phyloP scores from a whole-genome alignment of 2,329 filamentous ascomycete species.

The Cladobotryum mycophilum region DNA sequence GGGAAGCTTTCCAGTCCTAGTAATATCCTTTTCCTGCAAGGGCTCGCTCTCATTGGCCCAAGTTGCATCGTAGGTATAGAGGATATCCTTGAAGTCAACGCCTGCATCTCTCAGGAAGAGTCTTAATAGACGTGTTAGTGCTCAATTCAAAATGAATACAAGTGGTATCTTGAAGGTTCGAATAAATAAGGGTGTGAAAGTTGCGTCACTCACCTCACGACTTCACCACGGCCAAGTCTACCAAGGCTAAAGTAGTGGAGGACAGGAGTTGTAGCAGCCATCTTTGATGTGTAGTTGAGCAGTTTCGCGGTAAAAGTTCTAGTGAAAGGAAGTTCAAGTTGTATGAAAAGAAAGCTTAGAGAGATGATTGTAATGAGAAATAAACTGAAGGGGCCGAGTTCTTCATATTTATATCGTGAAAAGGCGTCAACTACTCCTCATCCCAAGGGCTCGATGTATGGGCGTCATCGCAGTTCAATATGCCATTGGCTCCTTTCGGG shows the following conservation, averaged over 20 bases:
- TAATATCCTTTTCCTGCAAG: constrained; percentile 21
- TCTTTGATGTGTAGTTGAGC: background rate
- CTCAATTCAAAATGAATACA: no score
- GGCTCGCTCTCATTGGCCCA: constrained; percentile 17
- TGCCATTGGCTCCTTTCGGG: no score
- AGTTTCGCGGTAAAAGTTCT: background rate
- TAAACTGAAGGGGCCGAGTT: no score
- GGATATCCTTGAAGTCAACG: constrained; percentile 19
- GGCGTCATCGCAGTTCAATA: no score
- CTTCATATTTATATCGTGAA: no score
- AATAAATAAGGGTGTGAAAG: no score
- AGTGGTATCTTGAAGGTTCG: no score
- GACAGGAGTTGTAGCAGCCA: constrained; percentile 9
- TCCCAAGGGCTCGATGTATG: no score
- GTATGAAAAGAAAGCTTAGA: no score
- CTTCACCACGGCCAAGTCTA: constrained; percentile 22
- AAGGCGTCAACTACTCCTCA: no score
- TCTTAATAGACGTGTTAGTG: background rate
- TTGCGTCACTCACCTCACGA: constrained; percentile 16
- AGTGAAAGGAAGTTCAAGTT: no score
- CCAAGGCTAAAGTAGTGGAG: constrained; percentile 23
- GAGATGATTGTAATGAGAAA: no score
- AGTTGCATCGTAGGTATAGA: constrained; percentile 21
- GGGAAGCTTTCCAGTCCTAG: constrained; percentile 28
- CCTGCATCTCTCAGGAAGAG: constrained; percentile 12